Evolutionary conservation across 2,329 filamentous ascomycete species (phyloP).

Genomic region (Colletotrichum viniferum): DNA sequence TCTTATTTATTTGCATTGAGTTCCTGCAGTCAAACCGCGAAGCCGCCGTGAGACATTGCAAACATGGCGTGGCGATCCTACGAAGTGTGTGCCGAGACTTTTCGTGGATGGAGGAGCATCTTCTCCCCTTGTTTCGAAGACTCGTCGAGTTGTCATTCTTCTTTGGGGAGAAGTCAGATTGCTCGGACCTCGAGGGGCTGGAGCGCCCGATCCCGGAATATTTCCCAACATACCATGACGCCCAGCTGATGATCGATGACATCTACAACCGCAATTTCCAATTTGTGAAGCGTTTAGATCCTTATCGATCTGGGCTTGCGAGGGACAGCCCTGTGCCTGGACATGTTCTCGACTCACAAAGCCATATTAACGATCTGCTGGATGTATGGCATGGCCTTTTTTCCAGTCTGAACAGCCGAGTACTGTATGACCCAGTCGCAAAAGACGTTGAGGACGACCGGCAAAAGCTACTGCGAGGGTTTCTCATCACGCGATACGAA

Average conservation of each 20-base stretch:
- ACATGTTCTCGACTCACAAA: not conserved
- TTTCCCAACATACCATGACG: slow-evolving; percentile 26
- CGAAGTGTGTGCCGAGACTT: slow-evolving; percentile 3
- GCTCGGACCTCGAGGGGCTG: slow-evolving; percentile 21
- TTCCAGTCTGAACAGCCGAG: slow-evolving; percentile 33
- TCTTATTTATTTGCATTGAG: slow-evolving; percentile 60
- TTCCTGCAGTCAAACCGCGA: slow-evolving; percentile 41
- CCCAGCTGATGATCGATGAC: slow-evolving; percentile 35
- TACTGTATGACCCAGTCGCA: slow-evolving; percentile 33
- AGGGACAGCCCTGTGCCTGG: not conserved
- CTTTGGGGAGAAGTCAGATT: slow-evolving; percentile 14
- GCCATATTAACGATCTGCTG: not conserved
- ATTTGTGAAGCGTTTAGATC: slow-evolving; percentile 32
- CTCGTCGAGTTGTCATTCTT: slow-evolving; percentile 5
- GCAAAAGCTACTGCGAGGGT: not conserved
- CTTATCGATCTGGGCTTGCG: slow-evolving; percentile 27
- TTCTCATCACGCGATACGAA: slow-evolving; percentile 6
- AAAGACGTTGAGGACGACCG: slow-evolving; percentile 17
- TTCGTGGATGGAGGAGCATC: slow-evolving; percentile 9
- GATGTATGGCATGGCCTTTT: slow-evolving; percentile 7
- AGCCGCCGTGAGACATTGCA: slow-evolving; percentile 13
- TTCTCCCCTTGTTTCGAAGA: slow-evolving; percentile 7
- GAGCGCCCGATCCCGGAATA: slow-evolving; percentile 3
- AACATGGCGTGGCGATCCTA: slow-evolving; percentile 13
- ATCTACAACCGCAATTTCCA: slow-evolving; percentile 30